These are phyloP conservation scores for Zizania latifolia DNA, from an alignment of 176 grass and related monocot species.

Conservation along the genomic window DNA sequence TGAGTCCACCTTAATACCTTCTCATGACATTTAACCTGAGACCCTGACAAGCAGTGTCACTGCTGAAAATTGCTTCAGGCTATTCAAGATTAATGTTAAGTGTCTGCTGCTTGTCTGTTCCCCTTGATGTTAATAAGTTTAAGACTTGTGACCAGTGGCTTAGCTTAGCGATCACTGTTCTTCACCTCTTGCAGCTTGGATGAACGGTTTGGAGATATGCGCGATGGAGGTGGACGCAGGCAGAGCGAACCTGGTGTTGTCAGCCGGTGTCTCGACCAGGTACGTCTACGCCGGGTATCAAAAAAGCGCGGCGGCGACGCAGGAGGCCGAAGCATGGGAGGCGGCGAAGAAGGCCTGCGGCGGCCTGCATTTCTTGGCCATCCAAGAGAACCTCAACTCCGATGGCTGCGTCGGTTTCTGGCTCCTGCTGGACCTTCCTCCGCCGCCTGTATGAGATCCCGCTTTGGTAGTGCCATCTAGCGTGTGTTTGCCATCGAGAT, in stretches of 20 bases:
- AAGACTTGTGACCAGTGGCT: too few species aligned
- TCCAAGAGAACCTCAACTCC: constrained; percentile 83
- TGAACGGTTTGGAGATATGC: constrained; percentile 84
- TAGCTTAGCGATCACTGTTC: not conserved
- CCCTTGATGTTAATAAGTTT: too few species aligned
- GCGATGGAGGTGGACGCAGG: constrained; percentile 60
- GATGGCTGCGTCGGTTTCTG: constrained; percentile 79
- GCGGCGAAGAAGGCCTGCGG: constrained; percentile 71
- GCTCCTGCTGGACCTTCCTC: constrained; percentile 83
- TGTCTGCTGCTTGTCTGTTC: not conserved
- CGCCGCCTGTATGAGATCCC: constrained; percentile 52
- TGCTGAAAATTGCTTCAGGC: not conserved
- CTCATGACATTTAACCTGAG: not conserved
- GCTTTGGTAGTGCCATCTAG: not conserved
- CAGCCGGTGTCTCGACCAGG: constrained; percentile 72
- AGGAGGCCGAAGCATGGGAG: constrained; percentile 95
- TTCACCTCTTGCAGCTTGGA: constrained; percentile 61
- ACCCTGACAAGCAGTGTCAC: too few species aligned
- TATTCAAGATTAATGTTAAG: not conserved
- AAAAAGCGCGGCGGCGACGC: constrained; percentile 69
- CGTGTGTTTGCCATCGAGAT: not conserved
- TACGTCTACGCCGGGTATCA: constrained; percentile 83
- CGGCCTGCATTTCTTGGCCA: constrained; percentile 82
- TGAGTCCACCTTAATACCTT: too few species aligned
- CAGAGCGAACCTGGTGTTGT: constrained; percentile 55